Conservation (phyloP, 495 filamentous ascomycete species). For the Neurospora sp. region DNA sequence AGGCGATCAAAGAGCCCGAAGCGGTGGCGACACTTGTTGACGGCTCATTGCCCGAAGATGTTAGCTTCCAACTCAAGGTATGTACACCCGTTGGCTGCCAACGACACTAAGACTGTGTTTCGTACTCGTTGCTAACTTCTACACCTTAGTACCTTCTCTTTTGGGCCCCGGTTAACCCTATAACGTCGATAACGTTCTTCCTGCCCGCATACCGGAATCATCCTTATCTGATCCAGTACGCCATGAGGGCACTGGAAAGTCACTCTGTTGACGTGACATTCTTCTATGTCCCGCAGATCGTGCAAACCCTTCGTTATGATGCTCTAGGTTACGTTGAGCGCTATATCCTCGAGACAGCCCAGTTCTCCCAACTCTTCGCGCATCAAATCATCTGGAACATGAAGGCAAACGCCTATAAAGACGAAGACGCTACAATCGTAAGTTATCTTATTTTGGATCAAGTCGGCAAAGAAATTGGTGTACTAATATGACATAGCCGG, state of each 20-base stretch:
- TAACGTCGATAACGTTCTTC: conserved; percentile 88
- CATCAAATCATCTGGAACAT: conserved; percentile 99
- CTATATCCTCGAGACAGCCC: conserved; percentile 92
- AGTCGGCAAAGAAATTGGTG: neutral
- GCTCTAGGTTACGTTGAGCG: conserved; percentile 88
- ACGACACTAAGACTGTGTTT: neutral
- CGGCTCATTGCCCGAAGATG: conserved; percentile 60
- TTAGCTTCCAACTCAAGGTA: conserved; percentile 78
- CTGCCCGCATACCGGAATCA: conserved; percentile 88
- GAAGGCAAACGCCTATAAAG: conserved; percentile 97
- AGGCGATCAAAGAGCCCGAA: conserved; percentile 66
- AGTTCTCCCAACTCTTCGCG: conserved; percentile 91
- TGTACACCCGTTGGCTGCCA: conserved; percentile 1
- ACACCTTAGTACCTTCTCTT: conserved; percentile 70
- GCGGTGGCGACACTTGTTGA: conserved; percentile 76
- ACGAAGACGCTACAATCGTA: conserved; percentile 84
- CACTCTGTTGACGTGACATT: conserved; percentile 95
- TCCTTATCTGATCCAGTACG: conserved; percentile 91
- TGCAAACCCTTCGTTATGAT: conserved; percentile 94
- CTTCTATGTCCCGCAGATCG: conserved; percentile 97
- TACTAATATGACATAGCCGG: conserved; percentile 54
- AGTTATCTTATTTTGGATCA: conserved; percentile 22
- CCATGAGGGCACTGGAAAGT: conserved; percentile 86
- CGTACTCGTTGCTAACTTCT: conserved; percentile 24
- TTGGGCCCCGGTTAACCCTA: conserved; percentile 89